Conservation (phyloP, 2,329 filamentous ascomycete species). For the Curvularia lunata region DNA sequence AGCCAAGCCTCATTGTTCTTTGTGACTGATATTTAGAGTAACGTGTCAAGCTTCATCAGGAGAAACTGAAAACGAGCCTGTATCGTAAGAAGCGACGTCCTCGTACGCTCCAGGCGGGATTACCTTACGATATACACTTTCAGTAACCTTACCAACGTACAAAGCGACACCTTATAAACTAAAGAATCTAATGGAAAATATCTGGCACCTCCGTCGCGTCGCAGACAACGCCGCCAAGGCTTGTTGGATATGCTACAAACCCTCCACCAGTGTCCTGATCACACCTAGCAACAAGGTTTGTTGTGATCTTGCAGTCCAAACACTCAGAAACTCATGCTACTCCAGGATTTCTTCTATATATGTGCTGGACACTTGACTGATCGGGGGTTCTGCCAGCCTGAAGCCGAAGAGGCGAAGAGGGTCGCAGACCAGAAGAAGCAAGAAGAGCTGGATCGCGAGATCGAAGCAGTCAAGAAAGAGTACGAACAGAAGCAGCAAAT, state of each 20-base stretch:
- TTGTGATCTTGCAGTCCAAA: not conserved
- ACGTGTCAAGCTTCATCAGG: not conserved
- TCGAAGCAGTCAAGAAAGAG: slow-evolving; percentile 58
- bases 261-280: slow-evolving; percentile 83
- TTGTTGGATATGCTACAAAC: slow-evolving; percentile 92
- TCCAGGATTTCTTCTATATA: slow-evolving; percentile 87
- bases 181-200: slow-evolving; percentile 64
- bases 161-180: not conserved
- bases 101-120: not conserved
- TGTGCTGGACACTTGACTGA: slow-evolving; percentile 86
- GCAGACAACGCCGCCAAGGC: slow-evolving; percentile 82
- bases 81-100: not conserved
- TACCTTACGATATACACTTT: not conserved
- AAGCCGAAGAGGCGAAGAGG: slow-evolving; percentile 71
- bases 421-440: slow-evolving; percentile 61
- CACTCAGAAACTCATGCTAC: not conserved
- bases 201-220: slow-evolving; percentile 85
- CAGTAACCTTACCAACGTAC: not conserved
- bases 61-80: not conserved
- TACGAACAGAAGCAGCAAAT: slow-evolving; percentile 63
- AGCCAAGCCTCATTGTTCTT: not conserved
- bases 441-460: slow-evolving; percentile 57
- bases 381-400: slow-evolving; percentile 74
- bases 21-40: not conserved
- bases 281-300: slow-evolving; percentile 86